phyloP scores from a whole-genome alignment of 139 green algal genomes.

The Microglena sp. region DNA sequence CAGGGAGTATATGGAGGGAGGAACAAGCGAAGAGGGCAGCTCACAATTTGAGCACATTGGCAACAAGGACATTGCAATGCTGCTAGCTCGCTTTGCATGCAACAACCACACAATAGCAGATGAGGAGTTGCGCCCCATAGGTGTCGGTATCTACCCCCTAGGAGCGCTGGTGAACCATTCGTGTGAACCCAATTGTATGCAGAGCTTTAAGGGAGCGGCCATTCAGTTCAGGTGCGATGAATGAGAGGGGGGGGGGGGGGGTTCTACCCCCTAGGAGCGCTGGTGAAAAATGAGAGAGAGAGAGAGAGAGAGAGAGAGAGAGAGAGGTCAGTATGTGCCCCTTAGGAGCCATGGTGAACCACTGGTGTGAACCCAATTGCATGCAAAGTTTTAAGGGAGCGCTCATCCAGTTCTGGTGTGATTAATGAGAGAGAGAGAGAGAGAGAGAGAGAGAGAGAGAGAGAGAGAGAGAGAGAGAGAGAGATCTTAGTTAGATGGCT shows the following conservation, averaged over 20 bases:
- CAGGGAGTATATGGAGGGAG: constrained; percentile 17
- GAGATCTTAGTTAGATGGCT: no score
- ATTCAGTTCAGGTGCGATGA: constrained; percentile 50
- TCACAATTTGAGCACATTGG: not conserved
- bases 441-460: no score
- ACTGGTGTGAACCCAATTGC: constrained; percentile 53
- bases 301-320: no score
- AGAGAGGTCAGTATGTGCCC: constrained; percentile 62
- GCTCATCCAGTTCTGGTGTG: constrained; percentile 57
- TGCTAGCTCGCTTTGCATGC: constrained; percentile 53
- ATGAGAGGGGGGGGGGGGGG: not conserved
- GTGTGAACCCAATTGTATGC: constrained; percentile 52
- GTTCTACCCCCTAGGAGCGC: no score
- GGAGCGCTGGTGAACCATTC: constrained; percentile 64
- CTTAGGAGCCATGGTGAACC: constrained; percentile 58
- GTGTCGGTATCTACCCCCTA: constrained; percentile 54
- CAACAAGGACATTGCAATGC: constrained; percentile 30
- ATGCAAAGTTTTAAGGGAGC: constrained; percentile 46
- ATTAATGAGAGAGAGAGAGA: no score
- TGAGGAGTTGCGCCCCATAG: constrained; percentile 49
- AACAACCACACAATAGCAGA: constrained; percentile 71
- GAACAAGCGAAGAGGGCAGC: not conserved
- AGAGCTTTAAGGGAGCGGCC: constrained; percentile 35
- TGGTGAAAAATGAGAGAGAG: no score
- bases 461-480: no score